These are phyloP conservation scores for Scheffersomyces coipomensis DNA, from an alignment of 805 yeast genomes.

Conservation along the genomic window DNA sequence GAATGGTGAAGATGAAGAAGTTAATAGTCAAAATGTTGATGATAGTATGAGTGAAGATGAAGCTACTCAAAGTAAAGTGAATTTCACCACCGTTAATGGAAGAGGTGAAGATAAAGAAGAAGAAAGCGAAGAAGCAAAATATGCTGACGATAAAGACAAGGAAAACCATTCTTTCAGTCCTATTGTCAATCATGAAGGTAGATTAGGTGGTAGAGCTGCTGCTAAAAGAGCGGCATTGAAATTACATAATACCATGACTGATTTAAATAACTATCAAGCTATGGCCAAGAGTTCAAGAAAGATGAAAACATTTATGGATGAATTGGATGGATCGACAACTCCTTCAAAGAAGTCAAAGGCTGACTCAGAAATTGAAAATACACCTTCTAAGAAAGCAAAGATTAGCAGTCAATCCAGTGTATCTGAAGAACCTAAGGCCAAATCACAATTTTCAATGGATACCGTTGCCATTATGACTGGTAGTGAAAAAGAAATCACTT, in stretches of 20 bases:
- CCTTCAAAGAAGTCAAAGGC: constrained; percentile 3
- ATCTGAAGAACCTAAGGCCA: constrained; percentile 2
- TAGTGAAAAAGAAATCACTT: constrained; percentile 45
- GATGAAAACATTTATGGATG: constrained; percentile 37
- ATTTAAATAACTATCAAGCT: constrained; percentile 62
- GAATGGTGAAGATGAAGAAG: constrained; percentile 13
- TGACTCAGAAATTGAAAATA: background rate
- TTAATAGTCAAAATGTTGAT: constrained; percentile 20
- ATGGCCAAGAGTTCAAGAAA: constrained; percentile 42
- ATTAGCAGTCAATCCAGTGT: constrained; percentile 7
- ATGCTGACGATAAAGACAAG: background rate
- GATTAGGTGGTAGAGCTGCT: constrained; percentile 48
- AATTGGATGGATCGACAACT: constrained; percentile 21
- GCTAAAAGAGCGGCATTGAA: constrained; percentile 63
- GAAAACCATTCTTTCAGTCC: background rate
- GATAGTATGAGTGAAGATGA: constrained; percentile 28
- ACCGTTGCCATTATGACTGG: constrained; percentile 63
- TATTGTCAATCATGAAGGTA: constrained; percentile 3
- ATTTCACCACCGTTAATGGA: background rate
- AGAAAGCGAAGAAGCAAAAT: background rate
- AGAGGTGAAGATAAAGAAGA: constrained; percentile 11
- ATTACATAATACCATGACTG: constrained; percentile 67
- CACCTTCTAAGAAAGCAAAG: constrained; percentile 8
- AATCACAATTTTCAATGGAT: constrained; percentile 25
- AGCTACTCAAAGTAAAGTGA: constrained; percentile 6